These are phyloP conservation scores for Brassica balearica DNA, from an alignment of 441 rosid genomes.

Conservation along the genomic window DNA sequence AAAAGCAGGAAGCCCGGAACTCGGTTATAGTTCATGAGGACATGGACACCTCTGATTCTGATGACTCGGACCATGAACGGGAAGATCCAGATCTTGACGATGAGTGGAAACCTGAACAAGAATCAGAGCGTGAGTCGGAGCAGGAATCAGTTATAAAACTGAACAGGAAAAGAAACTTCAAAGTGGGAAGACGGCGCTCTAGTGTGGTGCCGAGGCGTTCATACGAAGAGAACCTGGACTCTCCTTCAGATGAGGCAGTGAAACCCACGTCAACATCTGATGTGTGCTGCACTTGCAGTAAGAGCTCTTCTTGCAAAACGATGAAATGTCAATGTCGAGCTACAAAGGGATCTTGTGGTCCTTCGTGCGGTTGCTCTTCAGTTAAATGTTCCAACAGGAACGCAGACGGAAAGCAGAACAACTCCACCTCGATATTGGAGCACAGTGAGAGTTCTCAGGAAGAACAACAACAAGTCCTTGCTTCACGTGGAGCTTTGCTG, in stretches of 20 bases:
- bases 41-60: conserved; percentile 95
- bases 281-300: conserved; percentile 76
- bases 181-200: conserved; percentile 48
- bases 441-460: conserved; percentile 45
- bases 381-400: conserved; percentile 75
- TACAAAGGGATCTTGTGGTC: conserved; percentile 65
- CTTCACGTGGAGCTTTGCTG: conserved; percentile 79
- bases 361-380: conserved; percentile 71
- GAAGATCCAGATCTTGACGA: conserved; percentile 53
- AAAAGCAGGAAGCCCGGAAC: conserved; percentile 67
- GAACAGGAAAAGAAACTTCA: conserved; percentile 52
- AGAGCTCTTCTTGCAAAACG: conserved; percentile 75
- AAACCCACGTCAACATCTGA: conserved; percentile 36
- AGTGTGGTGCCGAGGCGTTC: conserved; percentile 43
- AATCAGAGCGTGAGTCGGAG: conserved; percentile 43
- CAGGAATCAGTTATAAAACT: conserved; percentile 47
- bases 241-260: conserved; percentile 47
- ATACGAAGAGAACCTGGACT: conserved; percentile 42
- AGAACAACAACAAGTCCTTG: conserved; percentile 52
- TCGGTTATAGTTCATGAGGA: conserved; percentile 67
- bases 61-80: conserved; percentile 77
- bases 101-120: conserved; percentile 62
- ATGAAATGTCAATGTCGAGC: conserved; percentile 80
- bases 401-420: conserved; percentile 25
- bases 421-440: conserved; percentile 41